Conservation (phyloP, 1,284 basidiomycete genomes). For the Tylopilus sp. region DNA sequence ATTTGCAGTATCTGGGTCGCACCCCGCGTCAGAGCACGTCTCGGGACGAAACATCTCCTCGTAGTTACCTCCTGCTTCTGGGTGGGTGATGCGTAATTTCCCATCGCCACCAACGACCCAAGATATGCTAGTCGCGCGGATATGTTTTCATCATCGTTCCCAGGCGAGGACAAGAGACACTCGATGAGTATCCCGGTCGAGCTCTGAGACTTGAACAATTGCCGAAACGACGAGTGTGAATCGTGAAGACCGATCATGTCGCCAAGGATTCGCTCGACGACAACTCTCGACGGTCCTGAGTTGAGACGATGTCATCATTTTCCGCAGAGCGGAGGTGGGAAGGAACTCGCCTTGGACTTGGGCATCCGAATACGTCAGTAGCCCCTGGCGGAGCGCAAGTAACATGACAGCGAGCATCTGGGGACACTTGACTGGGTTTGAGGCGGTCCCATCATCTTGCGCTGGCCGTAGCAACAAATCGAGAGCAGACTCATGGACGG, state of each 20-base stretch:
- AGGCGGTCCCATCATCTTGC: not conserved
- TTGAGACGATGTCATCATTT: not conserved
- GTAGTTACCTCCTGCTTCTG: conserved; percentile 64
- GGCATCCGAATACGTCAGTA: conserved; percentile 19
- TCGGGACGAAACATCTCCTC: not conserved
- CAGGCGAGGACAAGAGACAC: conserved; percentile 52
- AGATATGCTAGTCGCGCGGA: conserved; percentile 67
- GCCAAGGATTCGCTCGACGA: conserved; percentile 46
- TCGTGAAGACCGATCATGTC: conserved; percentile 61
- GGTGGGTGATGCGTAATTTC: conserved; percentile 50
- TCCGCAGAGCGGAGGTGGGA: no score
- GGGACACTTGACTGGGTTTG: conserved; percentile 16
- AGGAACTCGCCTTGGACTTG: conserved; percentile 14
- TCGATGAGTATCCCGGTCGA: conserved; percentile 63
- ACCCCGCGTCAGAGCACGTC: conserved; percentile 2
- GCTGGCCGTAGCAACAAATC: conserved; percentile 57
- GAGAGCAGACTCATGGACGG: conserved; percentile 62
- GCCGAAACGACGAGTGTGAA: conserved; percentile 59
- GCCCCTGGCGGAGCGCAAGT: conserved; percentile 50
- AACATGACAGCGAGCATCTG: conserved; percentile 69
- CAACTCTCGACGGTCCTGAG: conserved; percentile 23
- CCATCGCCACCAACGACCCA: conserved; percentile 60
- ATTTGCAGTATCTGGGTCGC: conserved; percentile 24
- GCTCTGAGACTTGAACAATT: conserved; percentile 67
- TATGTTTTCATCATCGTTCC: conserved; percentile 39